Conservation (phyloP, 2,329 filamentous ascomycete genomes). For the Dendrostoma leiphaemia region DNA sequence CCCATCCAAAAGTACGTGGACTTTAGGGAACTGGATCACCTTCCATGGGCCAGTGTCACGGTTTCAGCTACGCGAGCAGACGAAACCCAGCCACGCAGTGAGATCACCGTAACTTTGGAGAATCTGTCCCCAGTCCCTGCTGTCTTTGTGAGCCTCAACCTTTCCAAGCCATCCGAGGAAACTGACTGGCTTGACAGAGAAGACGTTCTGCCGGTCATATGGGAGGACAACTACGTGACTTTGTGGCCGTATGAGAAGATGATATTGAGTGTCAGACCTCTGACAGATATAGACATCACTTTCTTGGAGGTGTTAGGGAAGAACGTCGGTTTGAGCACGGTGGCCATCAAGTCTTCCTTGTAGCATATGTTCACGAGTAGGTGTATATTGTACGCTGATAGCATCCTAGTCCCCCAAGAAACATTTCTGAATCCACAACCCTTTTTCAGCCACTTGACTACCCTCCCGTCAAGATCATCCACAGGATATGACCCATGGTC, state of each 20-base stretch:
- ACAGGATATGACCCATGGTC: too few species aligned
- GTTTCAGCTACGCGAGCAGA: slow-evolving; percentile 22
- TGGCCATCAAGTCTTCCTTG: too few species aligned
- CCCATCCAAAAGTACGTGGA: slow-evolving; percentile 51
- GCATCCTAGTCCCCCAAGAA: too few species aligned
- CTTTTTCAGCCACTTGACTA: too few species aligned
- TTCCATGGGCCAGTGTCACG: slow-evolving; percentile 37
- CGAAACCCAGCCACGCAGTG: slow-evolving; percentile 7
- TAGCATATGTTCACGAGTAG: too few species aligned
- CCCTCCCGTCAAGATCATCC: too few species aligned
- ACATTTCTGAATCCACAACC: too few species aligned
- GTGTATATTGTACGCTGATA: too few species aligned
- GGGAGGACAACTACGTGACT: slow-evolving; percentile 64
- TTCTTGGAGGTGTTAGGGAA: too few species aligned
- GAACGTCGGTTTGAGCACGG: too few species aligned
- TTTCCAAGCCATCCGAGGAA: slow-evolving; percentile 26
- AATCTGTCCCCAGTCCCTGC: slow-evolving; percentile 53
- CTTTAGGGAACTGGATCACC: slow-evolving; percentile 40
- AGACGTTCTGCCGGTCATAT: slow-evolving; percentile 51
- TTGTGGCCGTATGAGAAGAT: slow-evolving; percentile 56
- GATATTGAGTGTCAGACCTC: too few species aligned
- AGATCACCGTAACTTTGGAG: slow-evolving; percentile 40
- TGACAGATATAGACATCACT: too few species aligned
- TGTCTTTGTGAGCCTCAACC: slow-evolving; percentile 53
- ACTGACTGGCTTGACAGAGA: slow-evolving; percentile 15